Base-by-base conservation (phyloP, 179 eudicot species). In the Nepenthes alata region DNA sequence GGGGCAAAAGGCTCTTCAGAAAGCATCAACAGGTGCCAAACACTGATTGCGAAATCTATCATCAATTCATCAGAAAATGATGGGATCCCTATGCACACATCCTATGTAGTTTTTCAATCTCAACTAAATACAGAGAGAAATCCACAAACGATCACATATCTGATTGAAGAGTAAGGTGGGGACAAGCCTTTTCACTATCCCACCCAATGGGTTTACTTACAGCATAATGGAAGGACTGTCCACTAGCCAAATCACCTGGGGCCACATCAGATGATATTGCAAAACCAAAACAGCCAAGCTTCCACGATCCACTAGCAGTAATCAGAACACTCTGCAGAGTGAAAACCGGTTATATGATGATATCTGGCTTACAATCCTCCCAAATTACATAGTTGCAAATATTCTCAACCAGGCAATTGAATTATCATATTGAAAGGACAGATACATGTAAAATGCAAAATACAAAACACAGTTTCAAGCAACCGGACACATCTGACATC, bases 201-300 rank as follows among this genome's bases (percentile, higher is more conserved):
- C 50, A 25, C 41, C 15, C 64, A 57, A 60, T 55, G 9, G 12
- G 47, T 38, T 69, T 52, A 81, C 97, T 81, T 78, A 93, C 98
- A 72, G 95, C 70, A 79, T 87, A 93, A 70, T 93, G 98, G 73
- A 89, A 93, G 59, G 76, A 65, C 70, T 83, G 98, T 60, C 63
- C 61, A 67, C 70, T 72, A 45, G 79, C 62, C 49, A 73, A 64
- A 81, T 80, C 90, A 60, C 73, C 74, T 57, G 89, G 54, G 54
- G 86, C 74, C 73, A 84, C 89, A 71, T 93, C 97, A 53, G 77
- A 53, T 25, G 96, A 74, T 67, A 89, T 69, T 35, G 98, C 72
- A 83, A 93, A 89, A 75, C 98, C 95, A 82, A 93, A 93, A 57
- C 98, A 95, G 62, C 98, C 90, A 55, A 93, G 90, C 79, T 93